These are phyloP conservation scores for Teratosphaeriaceae sp. DNA, from an alignment of 2,329 filamentous ascomycete species.

Conservation along the genomic window DNA sequence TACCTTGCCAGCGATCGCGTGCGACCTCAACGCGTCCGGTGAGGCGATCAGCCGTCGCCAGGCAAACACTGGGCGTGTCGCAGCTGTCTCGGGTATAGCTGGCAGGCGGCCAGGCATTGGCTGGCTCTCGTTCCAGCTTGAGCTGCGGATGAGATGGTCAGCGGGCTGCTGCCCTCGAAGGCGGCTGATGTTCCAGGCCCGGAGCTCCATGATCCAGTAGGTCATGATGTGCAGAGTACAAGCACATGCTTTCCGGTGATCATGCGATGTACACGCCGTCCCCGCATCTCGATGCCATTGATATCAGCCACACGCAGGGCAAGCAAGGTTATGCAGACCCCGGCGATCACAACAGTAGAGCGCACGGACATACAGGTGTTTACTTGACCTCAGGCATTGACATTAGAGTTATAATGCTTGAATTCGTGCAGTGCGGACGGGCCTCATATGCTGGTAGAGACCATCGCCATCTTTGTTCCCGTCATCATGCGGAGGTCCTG, in stretches of 20 bases:
- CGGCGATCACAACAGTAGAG: not conserved
- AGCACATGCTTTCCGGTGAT: too few species aligned
- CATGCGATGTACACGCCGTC: too few species aligned
- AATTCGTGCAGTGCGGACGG: too few species aligned
- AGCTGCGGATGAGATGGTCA: not conserved
- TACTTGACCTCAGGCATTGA: too few species aligned
- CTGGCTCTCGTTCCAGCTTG: not conserved
- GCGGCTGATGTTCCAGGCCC: not conserved
- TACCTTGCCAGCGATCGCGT: not conserved
- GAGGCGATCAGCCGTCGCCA: constrained; percentile 1
- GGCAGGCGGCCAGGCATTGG: not conserved
- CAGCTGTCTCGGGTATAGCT: not conserved
- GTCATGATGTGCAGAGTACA: too few species aligned
- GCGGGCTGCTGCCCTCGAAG: not conserved
- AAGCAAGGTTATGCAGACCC: not conserved
- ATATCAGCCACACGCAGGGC: not conserved
- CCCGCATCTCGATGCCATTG: not conserved
- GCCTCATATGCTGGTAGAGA: not conserved
- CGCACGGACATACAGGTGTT: not conserved
- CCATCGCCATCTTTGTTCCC: not conserved
- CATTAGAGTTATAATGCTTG: too few species aligned
- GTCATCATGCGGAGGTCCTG: not conserved
- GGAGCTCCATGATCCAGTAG: too few species aligned
- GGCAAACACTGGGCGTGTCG: not conserved
- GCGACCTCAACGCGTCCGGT: constrained; percentile 1